Base-by-base conservation (phyloP, 805 yeast genomes). In the Candida easanensis region DNA sequence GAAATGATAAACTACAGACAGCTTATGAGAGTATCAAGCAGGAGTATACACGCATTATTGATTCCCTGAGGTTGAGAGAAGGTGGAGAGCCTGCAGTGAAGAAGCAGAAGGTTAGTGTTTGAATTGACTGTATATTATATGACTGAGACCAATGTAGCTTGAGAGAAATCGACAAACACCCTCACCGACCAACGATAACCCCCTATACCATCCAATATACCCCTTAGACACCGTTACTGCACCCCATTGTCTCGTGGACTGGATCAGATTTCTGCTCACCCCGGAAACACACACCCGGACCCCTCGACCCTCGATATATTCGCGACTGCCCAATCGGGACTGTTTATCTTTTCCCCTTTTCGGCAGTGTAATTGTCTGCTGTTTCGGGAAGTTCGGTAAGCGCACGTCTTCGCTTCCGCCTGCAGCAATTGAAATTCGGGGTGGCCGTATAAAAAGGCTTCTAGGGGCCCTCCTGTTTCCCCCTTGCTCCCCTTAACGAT, bases 1-100 rank as follows among this genome's bases (percentile, higher is more conserved):
- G 77, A 48, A 73, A 73, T 48, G 88, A 83, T 53, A 86, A 86
- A 54, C 69, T 88, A 30, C 88, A 86, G 40, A 79, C 82, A 10
- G 91, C 96, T 0, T 88, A 80, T 53, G 74, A 74, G 48, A 66
- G 81, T 25, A 66, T 90, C 40, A 80, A 77, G 42, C 82, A 77
- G 37, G 96, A 88, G 53, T 91, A 89, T 60, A 60, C 64, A 41
- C 65, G 90, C 35, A 77, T 88, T 14, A 39, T 58, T 27, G 53
- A 54, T 4, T 27, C 50, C 10, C 40, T 58, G 15, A 57, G 51
- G 27, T 26, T 54, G n/a, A 37, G 49, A 32, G 49, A 42, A 16
- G 25, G 39, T 20, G 41, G 42, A 11, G 45, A 46, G 9, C 37
- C 39, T 18, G 51, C 46, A 14, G 15, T 36, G 14, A 56, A 56